phyloP scores from a whole-genome alignment of 140 eudicot genomes.

The Cichorium intybus region DNA sequence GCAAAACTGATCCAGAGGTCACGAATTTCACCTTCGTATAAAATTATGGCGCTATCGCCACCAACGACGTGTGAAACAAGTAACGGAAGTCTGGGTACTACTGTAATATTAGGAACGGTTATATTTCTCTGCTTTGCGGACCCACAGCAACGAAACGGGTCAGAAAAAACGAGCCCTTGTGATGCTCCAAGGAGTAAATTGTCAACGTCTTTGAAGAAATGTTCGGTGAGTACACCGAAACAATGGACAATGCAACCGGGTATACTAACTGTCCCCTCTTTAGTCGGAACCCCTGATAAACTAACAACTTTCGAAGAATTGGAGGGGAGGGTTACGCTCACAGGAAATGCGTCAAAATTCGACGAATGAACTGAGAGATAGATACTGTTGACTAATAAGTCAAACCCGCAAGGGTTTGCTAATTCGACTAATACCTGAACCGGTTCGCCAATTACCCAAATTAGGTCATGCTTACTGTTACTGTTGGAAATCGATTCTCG shows the following conservation, averaged over 20 bases:
- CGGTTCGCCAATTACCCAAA: conserved; percentile 93
- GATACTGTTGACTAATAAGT: conserved; percentile 67
- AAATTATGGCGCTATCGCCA: conserved; percentile 75
- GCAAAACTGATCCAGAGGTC: conserved; percentile 69
- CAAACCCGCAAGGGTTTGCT: conserved; percentile 97
- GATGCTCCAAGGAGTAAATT: conserved; percentile 85
- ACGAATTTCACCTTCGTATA: conserved; percentile 94
- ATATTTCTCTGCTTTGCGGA: conserved; percentile 60
- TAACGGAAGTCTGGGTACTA: conserved; percentile 78
- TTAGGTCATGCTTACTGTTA: conserved; percentile 66
- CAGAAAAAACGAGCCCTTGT: conserved; percentile 92
- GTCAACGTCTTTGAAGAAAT: conserved; percentile 85
- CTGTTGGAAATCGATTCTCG: conserved; percentile 49
- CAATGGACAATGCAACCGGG: conserved; percentile 92
- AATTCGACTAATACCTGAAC: conserved; percentile 88
- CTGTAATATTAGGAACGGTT: conserved; percentile 60
- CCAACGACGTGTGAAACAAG: conserved; percentile 78
- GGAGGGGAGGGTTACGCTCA: conserved; percentile 70
- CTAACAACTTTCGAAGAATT: conserved; percentile 77
- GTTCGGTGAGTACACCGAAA: conserved; percentile 89
- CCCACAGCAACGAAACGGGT: conserved; percentile 84
- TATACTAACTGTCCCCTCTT: conserved; percentile 68
- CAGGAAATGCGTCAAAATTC: conserved; percentile 87
- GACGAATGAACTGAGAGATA: conserved; percentile 74
- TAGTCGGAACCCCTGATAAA: conserved; percentile 86